Base-by-base conservation (phyloP, 2,329 filamentous ascomycete species). In the Emergomyces africanus region DNA sequence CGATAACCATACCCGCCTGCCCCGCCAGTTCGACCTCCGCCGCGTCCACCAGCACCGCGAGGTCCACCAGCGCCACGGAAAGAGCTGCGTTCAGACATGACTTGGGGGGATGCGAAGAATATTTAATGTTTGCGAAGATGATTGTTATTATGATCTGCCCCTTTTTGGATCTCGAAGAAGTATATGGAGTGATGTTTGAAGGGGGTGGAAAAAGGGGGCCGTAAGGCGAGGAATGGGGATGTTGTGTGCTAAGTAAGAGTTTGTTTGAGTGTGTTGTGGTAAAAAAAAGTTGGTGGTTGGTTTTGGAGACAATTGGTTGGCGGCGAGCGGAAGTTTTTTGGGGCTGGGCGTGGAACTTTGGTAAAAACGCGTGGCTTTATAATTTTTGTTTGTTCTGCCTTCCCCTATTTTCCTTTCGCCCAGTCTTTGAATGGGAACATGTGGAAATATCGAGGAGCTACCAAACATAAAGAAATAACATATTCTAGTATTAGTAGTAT, bases 31-130 rank as follows among this genome's bases (percentile, higher is more conserved):
- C 79, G 71, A 61, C 70, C 70, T 64, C 71, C 68, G 60, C 72
- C 72, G 66, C 72, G 70, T 65, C 73, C 70, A 63, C 70, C 67
- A 57, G 67, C 64, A 59, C 70, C 66, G 60, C 65, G 73, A 69
- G 79, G 78, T 65, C 74, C 73, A 63, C 78, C 80, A 49, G 46
- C 20, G 63, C 81, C 79, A 79, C 82, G 67, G 79, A 83, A 83
- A 77, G 83, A 71, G 58, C 72, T 72, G 70, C 74, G 67, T 66
- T 76, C 74, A 63, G 74, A 74, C 73, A 76, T 75, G 58, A 50
- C 30, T 6, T 33, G 25, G 8, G 42, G n/a, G 54, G 14, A 14
- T 54, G 39, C 23, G 2, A 33, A 4, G 39, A 10, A 30, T 49
- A 30, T 48, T 20, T 37, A 3, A 35, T 57, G 30, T 37, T 30